Evolutionary conservation across 1,139 yeast species (phyloP), one percentile per base, ranked within the genome.

Genomic region (Yamadazyma atlantica): DNA sequence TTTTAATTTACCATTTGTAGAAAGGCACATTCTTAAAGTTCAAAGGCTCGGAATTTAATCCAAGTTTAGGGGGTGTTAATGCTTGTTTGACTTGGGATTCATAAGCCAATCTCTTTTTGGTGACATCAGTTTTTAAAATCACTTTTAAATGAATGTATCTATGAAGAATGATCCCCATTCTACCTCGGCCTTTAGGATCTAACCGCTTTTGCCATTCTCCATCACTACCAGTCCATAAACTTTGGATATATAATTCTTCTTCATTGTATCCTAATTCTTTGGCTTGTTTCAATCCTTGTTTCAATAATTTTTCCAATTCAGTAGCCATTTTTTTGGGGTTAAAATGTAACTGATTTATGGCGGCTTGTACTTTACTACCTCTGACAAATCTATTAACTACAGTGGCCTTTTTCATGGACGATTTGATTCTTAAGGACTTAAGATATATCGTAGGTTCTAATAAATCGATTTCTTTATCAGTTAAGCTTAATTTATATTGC

Each of bases 341-440:
- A 68, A 92, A 92, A 62, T 90, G 97, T 53, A 92, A 83, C 65
- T 90, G 97, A 36, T 92, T 87, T 48, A 92, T 85, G 40, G 97
- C 97, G 35, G 78, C 78, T 52, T 81, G 78, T 25, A 87, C 80
- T 39, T 78, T 76, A 64, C 84, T 66, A 32, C 85, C 84, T 37
- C 85, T 66, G 42, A 90, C 75, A 59, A 89, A 78, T 50, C 97
- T 73, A 48, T 88, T 73, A 37, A 89, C 85, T 32, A 81, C 72
- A 10, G 90, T 88, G 34, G 95, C 90, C 66, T 92, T 92, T 64
- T 92, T 92, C 69, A 85, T 78, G 4, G 95, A 82, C 18, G 89
- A 78, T 60, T 89, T 87, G 53, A 90, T 74, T 60, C 97, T 75
- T 68, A 73, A 82, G 10, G 95, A 85, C 54, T 81, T 75, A 42